Base-by-base conservation (phyloP, 768 basidiomycete genomes). In the Termitomyces sp. region DNA sequence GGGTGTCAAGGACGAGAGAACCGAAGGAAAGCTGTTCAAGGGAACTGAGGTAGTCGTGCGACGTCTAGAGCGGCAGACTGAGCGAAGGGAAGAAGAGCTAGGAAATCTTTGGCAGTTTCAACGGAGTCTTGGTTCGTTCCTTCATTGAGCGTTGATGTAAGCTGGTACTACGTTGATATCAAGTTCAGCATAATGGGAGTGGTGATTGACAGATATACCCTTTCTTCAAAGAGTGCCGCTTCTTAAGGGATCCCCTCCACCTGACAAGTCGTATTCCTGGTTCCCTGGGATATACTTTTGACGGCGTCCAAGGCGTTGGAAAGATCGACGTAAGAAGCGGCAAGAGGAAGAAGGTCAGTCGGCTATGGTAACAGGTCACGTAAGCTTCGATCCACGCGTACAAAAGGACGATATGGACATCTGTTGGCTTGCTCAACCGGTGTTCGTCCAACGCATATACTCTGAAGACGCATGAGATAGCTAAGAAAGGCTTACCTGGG, bases 81-180 rank as follows among this genome's bases (percentile, higher is more conserved):
- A 22, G 60, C 58, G 29, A 64, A 64, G 18, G 64, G 62, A 44
- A 65, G 62, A 10, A 54, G 49, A 45, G 60, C 59, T 31, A 64
- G 49, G 20, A 62, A 13, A 7, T 62, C 47, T n/a, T n/a, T n/a
- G n/a, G n/a, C n/a, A n/a, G n/a, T n/a, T n/a, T n/a, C n/a, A n/a
- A n/a, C n/a, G n/a, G n/a, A n/a, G 34, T 52, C 57, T 28, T 60
- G 47, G 9, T 47, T 5, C 20, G 5, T 8, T n/a, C n/a, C n/a
- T n/a, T n/a, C n/a, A 31, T 28, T n/a, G 36, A n/a, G 22, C 3
- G 10, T 9, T 3, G 24, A 37, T 8, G 9, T 20, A 51, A 51
- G 51, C 51, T 51, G 18, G 1, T 12, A 8, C n/a, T n/a, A n/a
- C n/a, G n/a, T n/a, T n/a, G 6, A n/a, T 0, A 22, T 51, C 36